These are phyloP conservation scores for Boletus fagicola DNA, from an alignment of 768 basidiomycete genomes.

Conservation along the genomic window DNA sequence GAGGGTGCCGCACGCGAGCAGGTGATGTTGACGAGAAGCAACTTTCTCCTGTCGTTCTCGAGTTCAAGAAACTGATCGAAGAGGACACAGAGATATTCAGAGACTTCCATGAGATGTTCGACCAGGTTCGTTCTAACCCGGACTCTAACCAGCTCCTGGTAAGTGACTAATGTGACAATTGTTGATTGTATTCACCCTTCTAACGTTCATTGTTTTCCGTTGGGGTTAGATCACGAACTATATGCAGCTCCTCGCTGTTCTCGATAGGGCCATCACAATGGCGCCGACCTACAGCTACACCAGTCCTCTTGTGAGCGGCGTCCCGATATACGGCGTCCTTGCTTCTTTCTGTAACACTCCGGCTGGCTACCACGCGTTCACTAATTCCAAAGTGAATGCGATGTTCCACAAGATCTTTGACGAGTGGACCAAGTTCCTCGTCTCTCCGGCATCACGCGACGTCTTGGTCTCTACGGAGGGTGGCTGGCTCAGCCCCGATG, in stretches of 20 bases:
- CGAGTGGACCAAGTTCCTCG: not conserved
- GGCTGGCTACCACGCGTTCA: constrained; percentile 25
- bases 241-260: constrained; percentile 6
- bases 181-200: not conserved
- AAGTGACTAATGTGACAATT: not conserved
- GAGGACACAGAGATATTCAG: constrained; percentile 16
- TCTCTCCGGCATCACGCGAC: not conserved
- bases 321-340: constrained; percentile 22
- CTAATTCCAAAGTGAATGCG: not conserved
- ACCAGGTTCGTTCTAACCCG: constrained; percentile 9
- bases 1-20: not conserved
- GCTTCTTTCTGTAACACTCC: constrained; percentile 25
- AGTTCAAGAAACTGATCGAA: constrained; percentile 26
- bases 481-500: not conserved
- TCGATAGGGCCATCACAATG: constrained; percentile 12
- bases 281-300: constrained; percentile 18
- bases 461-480: not conserved
- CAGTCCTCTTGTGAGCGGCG: too few species aligned
- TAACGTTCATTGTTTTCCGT: not conserved
- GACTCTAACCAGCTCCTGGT: constrained; percentile 1
- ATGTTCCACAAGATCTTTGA: not conserved
- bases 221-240: constrained; percentile 5
- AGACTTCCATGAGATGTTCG: constrained; percentile 26
- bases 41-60: too few species aligned
- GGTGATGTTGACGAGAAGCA: too few species aligned